Conservation (phyloP, 805 yeast species). For the Wickerhamomyces alni region DNA sequence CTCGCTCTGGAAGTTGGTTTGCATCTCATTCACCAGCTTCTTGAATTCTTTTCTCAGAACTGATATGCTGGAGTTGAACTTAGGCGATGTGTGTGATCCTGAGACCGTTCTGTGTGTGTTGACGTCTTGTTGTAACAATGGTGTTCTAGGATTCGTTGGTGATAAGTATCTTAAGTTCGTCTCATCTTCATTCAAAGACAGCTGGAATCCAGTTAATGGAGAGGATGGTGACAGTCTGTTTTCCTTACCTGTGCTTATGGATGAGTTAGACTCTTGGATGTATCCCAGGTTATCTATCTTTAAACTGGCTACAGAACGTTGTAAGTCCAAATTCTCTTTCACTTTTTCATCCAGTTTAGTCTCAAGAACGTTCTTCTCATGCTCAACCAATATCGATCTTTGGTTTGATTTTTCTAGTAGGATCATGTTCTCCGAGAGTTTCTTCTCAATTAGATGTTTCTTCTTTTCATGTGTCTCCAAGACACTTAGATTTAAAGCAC, state of each 20-base stretch:
- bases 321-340: slow-evolving; percentile 36
- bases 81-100: slow-evolving; percentile 16
- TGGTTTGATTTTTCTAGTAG: slow-evolving; percentile 32
- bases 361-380: slow-evolving; percentile 29
- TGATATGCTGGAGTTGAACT: slow-evolving; percentile 36
- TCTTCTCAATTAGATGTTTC: slow-evolving; percentile 44
- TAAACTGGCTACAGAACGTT: slow-evolving; percentile 38
- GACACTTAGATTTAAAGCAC: slow-evolving; percentile 46
- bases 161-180: not conserved
- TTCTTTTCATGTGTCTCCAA: slow-evolving; percentile 50
- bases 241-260: slow-evolving; percentile 8
- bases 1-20: slow-evolving; percentile 54
- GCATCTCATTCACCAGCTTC: slow-evolving; percentile 55
- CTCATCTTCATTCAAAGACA: slow-evolving; percentile 12
- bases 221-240: slow-evolving; percentile 16
- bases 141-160: slow-evolving; percentile 17
- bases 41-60: slow-evolving; percentile 65
- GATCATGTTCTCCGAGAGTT: slow-evolving; percentile 34
- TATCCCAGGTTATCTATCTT: slow-evolving; percentile 22
- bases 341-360: slow-evolving; percentile 27
- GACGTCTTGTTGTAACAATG: slow-evolving; percentile 13
- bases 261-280: slow-evolving; percentile 1
- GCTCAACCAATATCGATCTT: slow-evolving; percentile 29
- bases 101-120: slow-evolving; percentile 9
- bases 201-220: slow-evolving; percentile 20